Conservation (phyloP, 2,329 filamentous ascomycete species). For the Alternaria hordeiaustralica region DNA sequence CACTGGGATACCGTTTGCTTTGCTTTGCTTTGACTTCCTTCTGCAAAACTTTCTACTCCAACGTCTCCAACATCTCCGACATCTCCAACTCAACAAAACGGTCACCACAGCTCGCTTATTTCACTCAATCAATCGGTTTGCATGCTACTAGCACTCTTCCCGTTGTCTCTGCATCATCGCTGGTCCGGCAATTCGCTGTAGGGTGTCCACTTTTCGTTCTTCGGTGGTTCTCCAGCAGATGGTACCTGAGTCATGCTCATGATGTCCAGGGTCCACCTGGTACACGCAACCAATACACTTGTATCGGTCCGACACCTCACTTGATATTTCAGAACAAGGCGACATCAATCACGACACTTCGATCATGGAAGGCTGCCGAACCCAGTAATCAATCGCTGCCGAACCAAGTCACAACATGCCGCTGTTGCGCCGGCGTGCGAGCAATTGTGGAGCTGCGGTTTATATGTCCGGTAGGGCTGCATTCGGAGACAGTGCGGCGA, state of each 20-base stretch:
- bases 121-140: constrained; percentile 3
- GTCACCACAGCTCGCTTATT: background rate
- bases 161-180: constrained; percentile 9
- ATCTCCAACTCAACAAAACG: background rate
- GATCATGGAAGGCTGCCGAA: constrained; percentile 4
- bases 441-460: background rate
- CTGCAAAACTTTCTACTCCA: background rate
- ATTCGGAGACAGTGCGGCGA: background rate
- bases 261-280: constrained; percentile 3
- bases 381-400: background rate
- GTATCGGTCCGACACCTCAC: constrained; percentile 6
- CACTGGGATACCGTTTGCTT: background rate
- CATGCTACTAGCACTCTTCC: constrained; percentile 5
- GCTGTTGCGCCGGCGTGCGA: constrained; percentile 1
- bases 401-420: constrained; percentile 2
- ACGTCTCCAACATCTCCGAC: background rate
- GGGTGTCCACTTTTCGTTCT: constrained; percentile 11
- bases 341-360: constrained; percentile 3
- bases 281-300: constrained; percentile 3
- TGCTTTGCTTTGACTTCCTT: background rate
- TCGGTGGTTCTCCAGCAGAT: constrained; percentile 15
- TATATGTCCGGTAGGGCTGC: constrained; percentile 16
- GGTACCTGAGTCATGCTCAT: constrained; percentile 13
- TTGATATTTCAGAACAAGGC: background rate
- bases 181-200: constrained; percentile 4